Conservation (phyloP, 2,329 filamentous ascomycete species). For the Conoideocrella luteorostrata region DNA sequence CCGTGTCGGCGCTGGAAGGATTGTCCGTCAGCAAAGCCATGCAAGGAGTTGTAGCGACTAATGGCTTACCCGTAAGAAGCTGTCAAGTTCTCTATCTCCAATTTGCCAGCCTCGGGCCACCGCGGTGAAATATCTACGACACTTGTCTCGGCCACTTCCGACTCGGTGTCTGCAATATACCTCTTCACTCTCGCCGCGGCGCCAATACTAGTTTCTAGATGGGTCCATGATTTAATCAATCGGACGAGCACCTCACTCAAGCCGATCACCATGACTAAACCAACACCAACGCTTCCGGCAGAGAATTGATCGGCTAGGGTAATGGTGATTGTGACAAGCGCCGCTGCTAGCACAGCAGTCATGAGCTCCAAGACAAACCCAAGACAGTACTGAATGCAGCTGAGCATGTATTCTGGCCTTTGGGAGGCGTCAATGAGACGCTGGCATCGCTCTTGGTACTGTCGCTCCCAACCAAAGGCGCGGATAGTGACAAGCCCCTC, state of each 20-base stretch:
- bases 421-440: slow-evolving; percentile 5
- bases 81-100: slow-evolving; percentile 1
- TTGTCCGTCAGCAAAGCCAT: neutral
- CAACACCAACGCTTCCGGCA: neutral
- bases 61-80: slow-evolving; percentile 5
- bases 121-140: neutral
- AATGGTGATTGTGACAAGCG: slow-evolving; percentile 21
- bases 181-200: slow-evolving; percentile 1
- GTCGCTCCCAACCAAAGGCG: slow-evolving; percentile 5
- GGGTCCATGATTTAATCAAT: slow-evolving; percentile 1
- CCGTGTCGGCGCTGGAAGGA: neutral
- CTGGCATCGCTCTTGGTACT: neutral
- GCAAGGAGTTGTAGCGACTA: neutral
- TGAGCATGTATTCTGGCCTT: slow-evolving; percentile 5
- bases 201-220: slow-evolving; percentile 1
- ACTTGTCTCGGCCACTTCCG: neutral
- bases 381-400: slow-evolving; percentile 1
- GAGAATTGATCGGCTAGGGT: slow-evolving; percentile 19
- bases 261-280: neutral
- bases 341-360: slow-evolving; percentile 21
- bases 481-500: slow-evolving; percentile 7
- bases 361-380: slow-evolving; percentile 8
- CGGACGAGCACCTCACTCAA: neutral
- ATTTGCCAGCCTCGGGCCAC: neutral
- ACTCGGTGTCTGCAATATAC: neutral